Evolutionary conservation across 495 filamentous ascomycete species (phyloP), one percentile per base, ranked within the genome.

Genomic region (Darksidea phi): DNA sequence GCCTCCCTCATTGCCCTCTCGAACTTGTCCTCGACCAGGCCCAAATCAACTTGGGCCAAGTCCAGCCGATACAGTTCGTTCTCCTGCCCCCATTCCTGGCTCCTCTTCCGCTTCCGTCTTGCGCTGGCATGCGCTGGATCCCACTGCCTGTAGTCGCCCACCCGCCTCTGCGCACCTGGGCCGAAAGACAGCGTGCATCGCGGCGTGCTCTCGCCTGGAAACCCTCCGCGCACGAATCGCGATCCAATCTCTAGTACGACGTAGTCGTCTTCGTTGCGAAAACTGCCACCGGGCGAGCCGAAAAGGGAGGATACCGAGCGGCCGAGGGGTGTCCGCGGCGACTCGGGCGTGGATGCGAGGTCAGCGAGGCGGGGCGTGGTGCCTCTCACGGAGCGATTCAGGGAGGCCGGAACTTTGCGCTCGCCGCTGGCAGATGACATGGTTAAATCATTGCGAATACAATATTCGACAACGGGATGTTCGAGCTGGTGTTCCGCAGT

Each of bases 41-140:
- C 88, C 21, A 95, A 66, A 70, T 97, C 88, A 2, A 88, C 63
- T 1, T 79, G 79, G 42, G 88, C 79, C 48, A 94, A 54, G 68
- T 97, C 89, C 60, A 83, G 79, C 34, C 79, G 79, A 88, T 92
- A 98, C 24, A 97, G 74, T 76, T 97, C 94, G 70, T 90, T 76
- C 21, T 85, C 80, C 17, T 79, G 74, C 13, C 82, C 82, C 91
- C 90, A 95, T 10, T 77, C 74, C n/a, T 80, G 72, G 20, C 37
- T 74, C 70, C 49, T 66, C 66, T 74, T 70, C 37, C 77, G 73
- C 45, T 77, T 75, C 64, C 72, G 67, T 26, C 57, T 68, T 75
- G 75, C 76, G 23, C 75, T 69, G 8, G 77, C 76, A 55, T 84
- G 82, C 15, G 77, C 79, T 4, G 80, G 68, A 63, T 84, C 75